Percentiles rank a stretch among this genome's conserved stretches.
Conservation (phyloP, 1,284 basidiomycete species). For the Tilletia horrida region DNA sequence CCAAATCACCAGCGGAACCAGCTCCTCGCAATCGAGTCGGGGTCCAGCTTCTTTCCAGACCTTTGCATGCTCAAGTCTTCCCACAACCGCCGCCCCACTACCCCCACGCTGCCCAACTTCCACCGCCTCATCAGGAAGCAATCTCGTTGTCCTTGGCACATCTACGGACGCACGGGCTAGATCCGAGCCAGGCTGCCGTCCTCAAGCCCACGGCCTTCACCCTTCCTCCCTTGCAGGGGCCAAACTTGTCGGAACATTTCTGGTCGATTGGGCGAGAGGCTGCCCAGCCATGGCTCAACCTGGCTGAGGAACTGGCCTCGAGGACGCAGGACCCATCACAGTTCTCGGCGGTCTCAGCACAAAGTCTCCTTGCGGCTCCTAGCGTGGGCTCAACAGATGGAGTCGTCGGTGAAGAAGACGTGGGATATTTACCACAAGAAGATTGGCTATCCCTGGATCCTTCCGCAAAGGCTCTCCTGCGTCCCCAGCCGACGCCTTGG, state of each 20-base stretch:
- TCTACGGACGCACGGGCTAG: conserved; percentile 72
- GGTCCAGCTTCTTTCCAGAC: conserved; percentile 81
- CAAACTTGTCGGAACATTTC: conserved; percentile 84
- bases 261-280: conserved; percentile 70
- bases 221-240: conserved; percentile 78
- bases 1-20: not conserved
- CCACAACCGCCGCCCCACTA: conserved; percentile 59
- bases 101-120: conserved; percentile 58
- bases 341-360: conserved; percentile 16
- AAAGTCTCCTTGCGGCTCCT: not conserved
- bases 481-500: conserved; percentile 66
- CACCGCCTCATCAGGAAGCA: conserved; percentile 64
- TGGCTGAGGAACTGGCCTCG: conserved; percentile 67
- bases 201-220: conserved; percentile 75
- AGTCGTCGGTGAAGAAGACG: conserved; percentile 22
- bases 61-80: conserved; percentile 80
- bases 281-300: conserved; percentile 75
- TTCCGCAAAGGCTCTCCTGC: conserved; percentile 29
- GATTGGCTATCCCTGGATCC: conserved; percentile 47
- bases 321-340: conserved; percentile 64
- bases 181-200: conserved; percentile 73
- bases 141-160: conserved; percentile 76
- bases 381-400: conserved; percentile 19
- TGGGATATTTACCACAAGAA: conserved; percentile 17
- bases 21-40: conserved; percentile 74